Evolutionary conservation across 495 filamentous ascomycete genomes (phyloP), one percentile per base, ranked within the genome.

Genomic region (Xylaria castorea): DNA sequence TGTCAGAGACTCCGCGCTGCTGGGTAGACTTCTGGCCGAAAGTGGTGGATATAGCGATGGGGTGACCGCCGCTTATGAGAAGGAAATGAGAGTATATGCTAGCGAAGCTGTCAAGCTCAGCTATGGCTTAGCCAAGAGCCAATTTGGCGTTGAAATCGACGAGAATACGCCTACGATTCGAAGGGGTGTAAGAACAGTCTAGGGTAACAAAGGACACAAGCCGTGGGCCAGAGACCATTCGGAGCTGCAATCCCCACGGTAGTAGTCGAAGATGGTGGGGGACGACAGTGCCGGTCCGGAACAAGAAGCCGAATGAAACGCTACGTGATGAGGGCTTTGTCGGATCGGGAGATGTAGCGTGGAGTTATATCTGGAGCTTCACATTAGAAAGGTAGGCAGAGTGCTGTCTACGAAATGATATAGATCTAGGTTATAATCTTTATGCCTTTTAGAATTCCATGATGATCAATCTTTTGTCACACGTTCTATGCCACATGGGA

Each of bases 51-150:
- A 74, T 57, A 73, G 73, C 64, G 76, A 82, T 0, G 84, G 84
- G 7, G 75, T 88, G 14, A 86, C 84, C 7, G 85, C 80, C 0
- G 82, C 74, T 32, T 89, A 88, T 75, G 87, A 89, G 80, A 84
- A 82, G 76, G 80, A 83, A 75, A 89, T 88, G 87, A 84, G 86
- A 76, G 82, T 86, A 0, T 88, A 88, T 79, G 87, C 72, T 0
- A 87, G 85, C 73, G 83, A 83, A 73, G 84, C 85, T 7, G 85
- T 89, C 20, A 64, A 58, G 20, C 53, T 53, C n/a, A 87, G 85
- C 70, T 88, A 88, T 77, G 75, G 79, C 1, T 69, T 77, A 27
- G 85, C 84, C 9, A 1, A 50, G 46, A 9, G 46, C 46, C 72
- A 79, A 66, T 87, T 85, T 75, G 83, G 83, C 0, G 64, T 84